Evolutionary conservation across 75 land plant species (phyloP).

Genomic region (Picea glauca): DNA sequence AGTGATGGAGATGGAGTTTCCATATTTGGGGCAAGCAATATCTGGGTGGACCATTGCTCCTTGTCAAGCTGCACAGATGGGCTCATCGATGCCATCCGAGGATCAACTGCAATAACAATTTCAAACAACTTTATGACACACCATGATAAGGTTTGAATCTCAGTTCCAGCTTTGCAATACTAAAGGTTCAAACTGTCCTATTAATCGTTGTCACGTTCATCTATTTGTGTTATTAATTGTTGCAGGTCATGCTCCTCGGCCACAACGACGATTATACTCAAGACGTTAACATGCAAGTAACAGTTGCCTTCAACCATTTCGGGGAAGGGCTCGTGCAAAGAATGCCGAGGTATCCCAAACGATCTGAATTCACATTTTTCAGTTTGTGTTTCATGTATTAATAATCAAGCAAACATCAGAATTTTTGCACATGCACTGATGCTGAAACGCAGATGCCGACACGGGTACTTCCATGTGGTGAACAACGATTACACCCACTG

Average conservation of each 20-base stretch:
- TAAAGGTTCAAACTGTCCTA: not conserved
- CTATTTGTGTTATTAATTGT: not conserved
- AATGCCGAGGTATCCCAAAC: slow-evolving; percentile 30
- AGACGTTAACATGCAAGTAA: slow-evolving; percentile 40
- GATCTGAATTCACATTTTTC: not conserved
- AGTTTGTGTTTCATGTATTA: not conserved
- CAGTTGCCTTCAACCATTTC: slow-evolving; percentile 43
- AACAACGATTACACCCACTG: slow-evolving; percentile 46
- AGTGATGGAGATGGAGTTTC: slow-evolving; percentile 23
- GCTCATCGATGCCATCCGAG: slow-evolving; percentile 23
- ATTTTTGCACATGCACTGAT: not conserved
- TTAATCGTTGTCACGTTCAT: not conserved
- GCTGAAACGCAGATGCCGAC: slow-evolving; percentile 34
- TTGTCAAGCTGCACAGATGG: slow-evolving; percentile 20
- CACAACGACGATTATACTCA: slow-evolving; percentile 1
- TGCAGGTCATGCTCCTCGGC: slow-evolving; percentile 10
- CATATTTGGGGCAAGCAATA: slow-evolving; percentile 11
- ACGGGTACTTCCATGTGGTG: slow-evolving; percentile 45
- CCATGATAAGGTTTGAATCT: slow-evolving; percentile 46
- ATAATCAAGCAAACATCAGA: not conserved
- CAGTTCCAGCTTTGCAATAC: slow-evolving; percentile 7
- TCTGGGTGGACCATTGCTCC: slow-evolving; percentile 27
- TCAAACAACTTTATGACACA: slow-evolving; percentile 23
- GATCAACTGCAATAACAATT: slow-evolving; percentile 24
- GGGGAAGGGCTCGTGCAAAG: slow-evolving; percentile 33